These are phyloP conservation scores for Populus pruinosa DNA, from an alignment of 345 rosid genomes.

Conservation along the genomic window DNA sequence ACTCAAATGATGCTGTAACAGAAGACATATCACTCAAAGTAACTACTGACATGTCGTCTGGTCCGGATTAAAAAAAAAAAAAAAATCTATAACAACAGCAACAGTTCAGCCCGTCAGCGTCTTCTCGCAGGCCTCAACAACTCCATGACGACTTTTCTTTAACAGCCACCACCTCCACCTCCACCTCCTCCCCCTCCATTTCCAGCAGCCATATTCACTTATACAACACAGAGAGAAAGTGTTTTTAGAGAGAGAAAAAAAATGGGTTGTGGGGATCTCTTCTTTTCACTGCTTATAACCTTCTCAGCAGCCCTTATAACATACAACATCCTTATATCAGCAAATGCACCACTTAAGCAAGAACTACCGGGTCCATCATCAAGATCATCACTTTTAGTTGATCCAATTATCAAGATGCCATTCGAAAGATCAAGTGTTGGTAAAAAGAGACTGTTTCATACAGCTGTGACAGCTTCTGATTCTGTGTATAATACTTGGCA, in stretches of 20 bases:
- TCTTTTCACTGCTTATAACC: constrained; percentile 59
- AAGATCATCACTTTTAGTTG: constrained; percentile 34
- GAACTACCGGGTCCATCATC: constrained; percentile 71
- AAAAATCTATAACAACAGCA: not conserved
- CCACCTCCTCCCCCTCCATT: not conserved
- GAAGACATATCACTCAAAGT: not conserved
- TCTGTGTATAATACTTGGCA: constrained; percentile 98
- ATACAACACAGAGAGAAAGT: not conserved
- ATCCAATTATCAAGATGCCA: constrained; percentile 79
- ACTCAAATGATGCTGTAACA: not conserved
- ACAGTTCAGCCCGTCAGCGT: not conserved
- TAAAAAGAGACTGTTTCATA: constrained; percentile 70
- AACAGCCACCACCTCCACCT: not conserved
- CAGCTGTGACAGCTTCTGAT: constrained; percentile 95
- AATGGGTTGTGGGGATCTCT: constrained; percentile 80
- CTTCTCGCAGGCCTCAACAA: not conserved
- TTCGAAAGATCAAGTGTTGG: constrained; percentile 32
- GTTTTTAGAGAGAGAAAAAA: not conserved
- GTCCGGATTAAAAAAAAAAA: not conserved
- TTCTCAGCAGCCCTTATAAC: constrained; percentile 89
- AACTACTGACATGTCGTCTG: not conserved
- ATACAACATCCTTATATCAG: constrained; percentile 93
- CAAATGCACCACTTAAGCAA: constrained; percentile 83
- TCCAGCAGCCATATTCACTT: not conserved
- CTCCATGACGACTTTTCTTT: not conserved